Evolutionary conservation across 2,329 filamentous ascomycete genomes (phyloP).

Genomic region (Sodiomyces alkalinus): DNA sequence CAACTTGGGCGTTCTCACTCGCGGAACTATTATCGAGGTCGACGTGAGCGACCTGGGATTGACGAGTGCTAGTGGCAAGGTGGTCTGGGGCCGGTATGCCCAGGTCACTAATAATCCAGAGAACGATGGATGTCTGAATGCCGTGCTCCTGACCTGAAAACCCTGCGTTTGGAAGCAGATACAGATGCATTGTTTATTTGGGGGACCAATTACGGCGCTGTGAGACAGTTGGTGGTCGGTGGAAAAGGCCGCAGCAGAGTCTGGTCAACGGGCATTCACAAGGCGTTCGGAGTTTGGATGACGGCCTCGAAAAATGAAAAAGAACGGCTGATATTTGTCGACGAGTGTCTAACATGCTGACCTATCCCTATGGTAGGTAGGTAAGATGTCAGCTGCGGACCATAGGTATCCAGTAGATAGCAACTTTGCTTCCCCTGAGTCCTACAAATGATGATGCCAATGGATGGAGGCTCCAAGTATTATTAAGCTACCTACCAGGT

Average conservation of each 20-base stretch:
- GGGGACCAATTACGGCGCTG: too few relatives aligned
- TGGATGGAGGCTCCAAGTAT: too few relatives aligned
- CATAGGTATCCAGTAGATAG: too few relatives aligned
- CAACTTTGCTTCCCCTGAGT: too few relatives aligned
- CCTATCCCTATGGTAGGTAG: too few relatives aligned
- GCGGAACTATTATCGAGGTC: constrained; percentile 60
- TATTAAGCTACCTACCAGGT: too few relatives aligned
- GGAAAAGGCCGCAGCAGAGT: too few relatives aligned
- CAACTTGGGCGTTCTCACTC: constrained; percentile 77
- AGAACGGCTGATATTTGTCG: neutral
- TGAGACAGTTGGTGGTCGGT: too few relatives aligned
- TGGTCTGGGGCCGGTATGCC: constrained; percentile 67
- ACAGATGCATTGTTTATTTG: too few relatives aligned
- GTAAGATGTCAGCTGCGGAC: too few relatives aligned
- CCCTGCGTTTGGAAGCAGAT: neutral
- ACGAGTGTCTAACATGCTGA: too few relatives aligned
- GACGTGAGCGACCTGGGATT: constrained; percentile 45
- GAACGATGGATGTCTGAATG: constrained; percentile 30
- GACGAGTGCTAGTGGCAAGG: constrained; percentile 70
- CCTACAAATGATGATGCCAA: too few relatives aligned
- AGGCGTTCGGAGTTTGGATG: constrained; percentile 1
- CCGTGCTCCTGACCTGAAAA: constrained; percentile 12
- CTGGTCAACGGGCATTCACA: neutral
- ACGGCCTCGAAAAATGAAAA: neutral
- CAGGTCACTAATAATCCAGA: constrained; percentile 30